Conservation (phyloP, 2,329 filamentous ascomycete genomes). For the Colletotrichum scovillei region DNA sequence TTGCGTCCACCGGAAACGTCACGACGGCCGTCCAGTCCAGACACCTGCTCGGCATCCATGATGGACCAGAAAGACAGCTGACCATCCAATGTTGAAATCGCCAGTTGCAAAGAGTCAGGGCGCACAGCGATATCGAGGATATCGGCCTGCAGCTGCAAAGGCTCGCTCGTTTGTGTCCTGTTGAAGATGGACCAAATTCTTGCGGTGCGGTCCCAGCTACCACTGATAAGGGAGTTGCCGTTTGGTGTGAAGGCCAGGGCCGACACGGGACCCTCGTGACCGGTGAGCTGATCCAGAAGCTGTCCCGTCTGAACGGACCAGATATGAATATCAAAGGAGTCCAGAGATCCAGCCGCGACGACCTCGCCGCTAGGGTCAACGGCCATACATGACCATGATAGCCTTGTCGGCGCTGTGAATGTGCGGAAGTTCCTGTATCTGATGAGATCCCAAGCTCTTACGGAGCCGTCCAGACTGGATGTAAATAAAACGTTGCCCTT, state of each 20-base stretch:
- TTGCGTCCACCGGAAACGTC: slow-evolving; percentile 95
- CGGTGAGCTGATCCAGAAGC: slow-evolving; percentile 87
- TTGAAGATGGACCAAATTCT: slow-evolving; percentile 96
- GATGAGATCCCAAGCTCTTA: slow-evolving; percentile 95
- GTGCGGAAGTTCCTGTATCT: slow-evolving; percentile 97
- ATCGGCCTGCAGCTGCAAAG: slow-evolving; percentile 90
- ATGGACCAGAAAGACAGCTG: slow-evolving; percentile 96
- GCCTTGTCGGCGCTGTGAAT: slow-evolving; percentile 90
- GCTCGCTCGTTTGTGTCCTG: slow-evolving; percentile 93
- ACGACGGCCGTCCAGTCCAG: slow-evolving; percentile 87
- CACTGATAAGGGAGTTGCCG: slow-evolving; percentile 85
- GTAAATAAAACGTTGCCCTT: slow-evolving; percentile 97
- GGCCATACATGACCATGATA: slow-evolving; percentile 93
- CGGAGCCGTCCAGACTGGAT: slow-evolving; percentile 91
- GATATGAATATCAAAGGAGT: slow-evolving; percentile 97
- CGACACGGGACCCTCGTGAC: slow-evolving; percentile 94
- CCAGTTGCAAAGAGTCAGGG: slow-evolving; percentile 90
- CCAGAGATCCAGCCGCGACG: slow-evolving; percentile 92
- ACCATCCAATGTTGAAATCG: slow-evolving; percentile 91
- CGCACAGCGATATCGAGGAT: slow-evolving; percentile 87
- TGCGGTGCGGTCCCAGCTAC: slow-evolving; percentile 96
- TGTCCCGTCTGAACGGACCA: slow-evolving; percentile 99
- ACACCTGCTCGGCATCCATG: slow-evolving; percentile 85
- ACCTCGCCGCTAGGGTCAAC: slow-evolving; percentile 98
- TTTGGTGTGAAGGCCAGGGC: slow-evolving; percentile 90